A percentile compares a stretch with the other conserved stretches of the same genome.
Conservation (phyloP, 1,139 yeast genomes). For the Debaryomyces nepalensis region DNA sequence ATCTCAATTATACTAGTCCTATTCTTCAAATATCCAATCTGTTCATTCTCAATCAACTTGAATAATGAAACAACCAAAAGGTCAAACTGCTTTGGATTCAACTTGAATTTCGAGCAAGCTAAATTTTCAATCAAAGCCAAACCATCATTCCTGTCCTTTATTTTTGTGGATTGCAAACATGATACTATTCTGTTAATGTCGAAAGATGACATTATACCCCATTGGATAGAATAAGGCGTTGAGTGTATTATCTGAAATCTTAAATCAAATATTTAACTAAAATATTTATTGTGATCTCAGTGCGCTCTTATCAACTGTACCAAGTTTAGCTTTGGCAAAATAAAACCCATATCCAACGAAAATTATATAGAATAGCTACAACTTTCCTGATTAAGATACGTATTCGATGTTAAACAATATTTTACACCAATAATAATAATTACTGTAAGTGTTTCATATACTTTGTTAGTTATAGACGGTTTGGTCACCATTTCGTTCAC, state of each 20-base stretch:
- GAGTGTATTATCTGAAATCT: background rate
- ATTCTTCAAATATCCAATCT: conserved; percentile 35
- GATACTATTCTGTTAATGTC: conserved; percentile 27
- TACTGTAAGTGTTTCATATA: too few species aligned
- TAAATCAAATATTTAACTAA: background rate
- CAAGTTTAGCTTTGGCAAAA: background rate
- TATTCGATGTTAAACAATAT: too few species aligned
- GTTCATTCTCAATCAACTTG: conserved; percentile 47
- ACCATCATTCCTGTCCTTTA: conserved; percentile 59
- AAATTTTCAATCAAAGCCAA: conserved; percentile 44
- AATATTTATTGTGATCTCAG: background rate
- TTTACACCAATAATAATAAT: too few species aligned
- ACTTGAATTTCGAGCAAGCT: conserved; percentile 25
- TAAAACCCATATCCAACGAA: background rate
- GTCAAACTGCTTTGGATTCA: conserved; percentile 30
- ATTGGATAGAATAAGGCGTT: background rate
- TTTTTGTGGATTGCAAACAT: conserved; percentile 45
- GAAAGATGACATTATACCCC: conserved; percentile 24
- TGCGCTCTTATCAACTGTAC: conserved; percentile 1
- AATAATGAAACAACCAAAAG: conserved; percentile 42
- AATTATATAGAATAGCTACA: too few species aligned
- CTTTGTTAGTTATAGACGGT: too few species aligned
- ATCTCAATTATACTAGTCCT: conserved; percentile 36
- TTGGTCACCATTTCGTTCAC: too few species aligned
- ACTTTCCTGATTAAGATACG: too few species aligned